Base-by-base conservation (phyloP, 192 early-diverging fungal genomes). In the Podila verticillata region DNA sequence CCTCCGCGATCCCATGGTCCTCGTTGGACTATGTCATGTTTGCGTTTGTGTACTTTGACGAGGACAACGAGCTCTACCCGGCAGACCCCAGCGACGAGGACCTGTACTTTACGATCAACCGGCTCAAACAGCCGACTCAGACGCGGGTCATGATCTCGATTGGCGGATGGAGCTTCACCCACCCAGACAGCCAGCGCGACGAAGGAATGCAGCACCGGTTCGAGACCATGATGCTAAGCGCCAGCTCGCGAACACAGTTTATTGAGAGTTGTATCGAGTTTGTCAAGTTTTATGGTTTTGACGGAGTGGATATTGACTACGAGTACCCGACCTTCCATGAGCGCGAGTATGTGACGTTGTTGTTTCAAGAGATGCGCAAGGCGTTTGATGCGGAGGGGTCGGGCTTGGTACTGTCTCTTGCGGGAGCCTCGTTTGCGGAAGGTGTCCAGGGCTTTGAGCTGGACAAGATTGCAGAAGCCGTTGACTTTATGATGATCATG, bases 401-500 rank as follows among this genome's bases (percentile, higher is more conserved):
- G 35, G 63, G 68, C 19, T 26, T 78, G 8, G 68, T 70, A 4
- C 12, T 78, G 4, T 66, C 68, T 28, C 24, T 78, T 1, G 68
- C 74, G 2, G 74, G 68, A 0, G 68, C 68, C 17, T 70, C 74
- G 13, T 78, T 78, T 28, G 29, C 48, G 57, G 74, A 78, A 2
- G 74, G 68, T 0, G 49, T 78, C 9, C 74, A 61, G 39, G 68
- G 74, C 5, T 78, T 61, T 31, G 68, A 78, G 0, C 75, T 89
- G 39, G 77, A 72, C 7, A 83, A 82, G 60, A 83, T 87, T 35
- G 70, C 84, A 1, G 64, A 71, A 6, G 77, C 82, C 4, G 82
- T 86, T 22, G 91, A 92, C 73, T 82, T 82, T 67, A 85, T 95
- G 83, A 93, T 93, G 74, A 79, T 95, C 64, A 96, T 96, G 94